Evolutionary conservation across 2,329 filamentous ascomycete genomes (phyloP), one percentile per base, ranked within the genome.

Genomic region (Camillea tinctor): DNA sequence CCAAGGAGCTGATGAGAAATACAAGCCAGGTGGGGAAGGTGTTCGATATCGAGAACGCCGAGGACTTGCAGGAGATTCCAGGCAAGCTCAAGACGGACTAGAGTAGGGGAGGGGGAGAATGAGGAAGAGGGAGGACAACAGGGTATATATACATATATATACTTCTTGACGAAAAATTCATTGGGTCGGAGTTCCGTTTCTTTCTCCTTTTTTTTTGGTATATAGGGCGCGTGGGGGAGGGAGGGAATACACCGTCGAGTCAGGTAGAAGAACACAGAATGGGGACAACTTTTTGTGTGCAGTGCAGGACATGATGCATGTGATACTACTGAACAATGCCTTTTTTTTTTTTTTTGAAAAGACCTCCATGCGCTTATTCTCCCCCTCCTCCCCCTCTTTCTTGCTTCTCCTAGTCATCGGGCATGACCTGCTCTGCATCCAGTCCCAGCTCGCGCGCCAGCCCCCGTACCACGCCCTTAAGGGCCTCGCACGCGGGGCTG

Each of bases 1-100:
- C 95, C 50, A 97, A 97, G 77, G 95, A 99, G 79, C 78, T 98
- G 75, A 93, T 98, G 89, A 87, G 93, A 65, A 96, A 92, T 72
- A 96, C 92, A 57, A 91, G 91, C 60, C 93, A 97, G 79, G 93
- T 93, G n/a, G 89, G 90, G 57, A 87, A 86, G 67, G 89, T 98
- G 23, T 85, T 99, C 63, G 94, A 98, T 75, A 87, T 98, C 54
- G 87, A 91, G 68, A 88, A 85, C 20, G 84, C 85, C 3, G 92
- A 96, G 57, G 94, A 97, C 57, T 73, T 98, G 68, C 87, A 91
- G 66, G 88, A 89, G n/a, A 87, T 98, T 64, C 91, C 93, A 59
- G 79, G 84, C 66, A 89, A 86, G 77, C 75, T 87, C 54, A 74
- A 71, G 1, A 70, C 75, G 21, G 75, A 73, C 21, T 76, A 68